A percentile compares a stretch with the other conserved stretches of the same genome.
These are phyloP conservation scores for Coemansia furcata DNA, from an alignment of 192 early-diverging fungal species.

Conservation along the genomic window DNA sequence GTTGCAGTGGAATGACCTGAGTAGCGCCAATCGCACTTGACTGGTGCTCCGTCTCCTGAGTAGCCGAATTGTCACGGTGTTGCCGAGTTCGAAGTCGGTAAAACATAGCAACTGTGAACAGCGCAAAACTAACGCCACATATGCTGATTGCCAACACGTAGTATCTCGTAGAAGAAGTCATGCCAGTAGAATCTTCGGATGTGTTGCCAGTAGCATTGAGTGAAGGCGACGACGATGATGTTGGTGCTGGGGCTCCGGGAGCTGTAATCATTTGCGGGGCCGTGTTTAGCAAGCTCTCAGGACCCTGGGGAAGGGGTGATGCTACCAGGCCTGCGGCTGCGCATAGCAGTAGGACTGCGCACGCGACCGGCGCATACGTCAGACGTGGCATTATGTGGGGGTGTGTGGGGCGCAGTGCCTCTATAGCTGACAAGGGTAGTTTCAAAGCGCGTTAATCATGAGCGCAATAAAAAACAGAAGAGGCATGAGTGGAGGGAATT, in stretches of 20 bases:
- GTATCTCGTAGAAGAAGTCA: slow-evolving; percentile 10
- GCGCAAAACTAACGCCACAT: slow-evolving; percentile 15
- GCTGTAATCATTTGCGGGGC: background rate
- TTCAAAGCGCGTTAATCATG: background rate
- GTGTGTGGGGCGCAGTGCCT: background rate
- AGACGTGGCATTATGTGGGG: background rate
- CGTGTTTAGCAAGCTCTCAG: background rate
- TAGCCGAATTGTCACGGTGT: background rate
- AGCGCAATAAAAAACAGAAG: background rate
- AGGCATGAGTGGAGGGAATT: background rate
- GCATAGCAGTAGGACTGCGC: background rate
- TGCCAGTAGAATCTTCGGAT: background rate
- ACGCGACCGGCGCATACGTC: background rate
- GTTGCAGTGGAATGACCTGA: background rate
- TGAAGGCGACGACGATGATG: background rate
- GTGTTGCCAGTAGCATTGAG: background rate
- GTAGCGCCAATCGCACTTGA: background rate
- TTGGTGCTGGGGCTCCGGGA: background rate
- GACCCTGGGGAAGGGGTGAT: background rate
- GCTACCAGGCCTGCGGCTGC: background rate
- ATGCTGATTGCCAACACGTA: slow-evolving; percentile 30
- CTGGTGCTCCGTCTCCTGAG: background rate
- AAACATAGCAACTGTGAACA: slow-evolving; percentile 17
- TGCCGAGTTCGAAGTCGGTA: slow-evolving; percentile 18
- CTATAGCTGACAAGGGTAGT: background rate